Evolutionary conservation across 2,329 filamentous ascomycete species (phyloP), one percentile per base, ranked within the genome.

Genomic region (Apiospora rasikravindrae): DNA sequence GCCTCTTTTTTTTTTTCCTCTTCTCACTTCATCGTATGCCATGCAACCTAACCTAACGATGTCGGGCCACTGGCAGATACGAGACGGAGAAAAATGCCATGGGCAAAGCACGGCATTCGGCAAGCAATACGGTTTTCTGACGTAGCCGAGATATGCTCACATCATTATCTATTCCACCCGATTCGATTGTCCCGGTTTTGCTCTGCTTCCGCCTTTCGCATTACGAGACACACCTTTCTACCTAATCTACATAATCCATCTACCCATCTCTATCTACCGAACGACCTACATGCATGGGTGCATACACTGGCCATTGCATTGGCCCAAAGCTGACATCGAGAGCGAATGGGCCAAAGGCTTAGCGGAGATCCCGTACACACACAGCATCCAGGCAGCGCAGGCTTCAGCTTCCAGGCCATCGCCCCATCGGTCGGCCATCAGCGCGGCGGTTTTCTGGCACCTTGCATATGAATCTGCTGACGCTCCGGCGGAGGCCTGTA

Each of bases 101-200:
- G 26, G 53, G 53, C 16, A 37, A 37, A 61, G 11, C 4, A 61
- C 53, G 53, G 53, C 29, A 61, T 61, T 61, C 53, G 53, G 53
- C 53, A 61, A 61, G 53, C 16, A 61, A 61, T 37, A 61, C 53
- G 53, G 53, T 7, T 37, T 61, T 61, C 53, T 61, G 53, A 61
- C 53, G 53, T 61, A 61, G 33, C 16, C 16, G 16, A 10, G 26
- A 37, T 37, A 37, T 37, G 53, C 16, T 57, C 16, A 61, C 53
- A 19, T 61, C 16, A 61, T 19, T 11, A 37, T 37, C 53, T 16
- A 61, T 37, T n/a, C 19, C 29, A 10, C 53, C n/a, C 29, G 29
- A 37, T 61, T 14, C 8, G 10, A 11, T 37, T 37, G 8, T 26
- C 19, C 19, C 53, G 53, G 16, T 61, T 37, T 33, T 42, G 13